These are phyloP conservation scores for Suillus brevipes DNA, from an alignment of 768 basidiomycete genomes.

Conservation along the genomic window DNA sequence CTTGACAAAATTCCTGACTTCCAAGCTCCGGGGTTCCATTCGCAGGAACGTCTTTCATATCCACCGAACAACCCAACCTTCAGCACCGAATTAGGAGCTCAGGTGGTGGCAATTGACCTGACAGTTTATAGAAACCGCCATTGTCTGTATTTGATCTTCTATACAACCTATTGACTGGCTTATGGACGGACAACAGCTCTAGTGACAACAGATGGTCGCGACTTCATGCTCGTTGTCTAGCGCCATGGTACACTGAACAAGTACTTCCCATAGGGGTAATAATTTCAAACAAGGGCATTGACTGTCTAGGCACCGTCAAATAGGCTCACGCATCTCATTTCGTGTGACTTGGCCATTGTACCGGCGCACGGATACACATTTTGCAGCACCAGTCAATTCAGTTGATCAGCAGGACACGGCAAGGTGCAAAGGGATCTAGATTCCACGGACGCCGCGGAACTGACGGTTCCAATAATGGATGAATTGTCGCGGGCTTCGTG, in stretches of 20 bases:
- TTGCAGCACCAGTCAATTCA: not conserved
- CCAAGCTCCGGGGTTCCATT: not conserved
- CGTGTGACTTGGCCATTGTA: not conserved
- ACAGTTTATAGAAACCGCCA: not conserved
- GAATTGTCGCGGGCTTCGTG: not conserved
- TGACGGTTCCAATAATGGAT: not conserved
- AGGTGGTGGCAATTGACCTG: not conserved
- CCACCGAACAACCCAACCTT: not conserved
- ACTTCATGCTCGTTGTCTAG: not conserved
- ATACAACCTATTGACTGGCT: not conserved
- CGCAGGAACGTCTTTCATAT: not conserved
- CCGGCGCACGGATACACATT: not conserved
- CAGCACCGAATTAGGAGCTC: not conserved
- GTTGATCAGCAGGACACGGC: conserved; percentile 2
- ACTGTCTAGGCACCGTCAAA: not conserved
- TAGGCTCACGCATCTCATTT: not conserved
- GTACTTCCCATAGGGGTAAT: not conserved
- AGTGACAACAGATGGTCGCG: not conserved
- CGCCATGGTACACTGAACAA: not conserved
- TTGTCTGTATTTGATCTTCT: not conserved
- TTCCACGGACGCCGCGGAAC: conserved; percentile 1
- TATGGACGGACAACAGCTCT: not conserved
- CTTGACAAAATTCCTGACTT: not conserved
- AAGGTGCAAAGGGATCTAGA: not conserved
- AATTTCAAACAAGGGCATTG: not conserved